phyloP scores from a whole-genome alignment of 768 basidiomycete genomes.

The Lanmaoa pseudosensibilis region DNA sequence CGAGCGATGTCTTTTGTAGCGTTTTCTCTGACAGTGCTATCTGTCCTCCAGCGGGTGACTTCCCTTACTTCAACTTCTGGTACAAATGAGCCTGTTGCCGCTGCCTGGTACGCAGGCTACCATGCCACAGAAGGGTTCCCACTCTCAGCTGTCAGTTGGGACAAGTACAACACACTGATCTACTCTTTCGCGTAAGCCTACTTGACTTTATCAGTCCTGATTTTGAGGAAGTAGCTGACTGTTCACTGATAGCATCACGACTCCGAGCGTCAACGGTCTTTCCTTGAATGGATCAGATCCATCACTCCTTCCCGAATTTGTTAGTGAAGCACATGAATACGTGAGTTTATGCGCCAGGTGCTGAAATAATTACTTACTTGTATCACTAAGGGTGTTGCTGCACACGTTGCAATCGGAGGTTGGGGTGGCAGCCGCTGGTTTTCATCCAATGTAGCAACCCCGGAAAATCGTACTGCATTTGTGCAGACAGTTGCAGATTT shows the following conservation, averaged over 20 bases:
- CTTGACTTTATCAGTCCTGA: too few species aligned
- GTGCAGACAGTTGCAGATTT: conserved; percentile 56
- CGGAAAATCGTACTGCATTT: conserved; percentile 60
- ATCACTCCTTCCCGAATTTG: conserved; percentile 55
- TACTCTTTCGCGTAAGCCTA: conserved; percentile 63
- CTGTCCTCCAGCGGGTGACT: neutral
- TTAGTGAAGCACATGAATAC: conserved; percentile 41
- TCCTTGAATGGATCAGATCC: conserved; percentile 45
- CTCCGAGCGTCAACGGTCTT: conserved; percentile 32
- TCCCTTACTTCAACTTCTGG: neutral
- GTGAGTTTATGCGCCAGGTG: conserved; percentile 20
- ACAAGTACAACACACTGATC: conserved; percentile 67
- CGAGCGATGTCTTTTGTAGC: neutral
- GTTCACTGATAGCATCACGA: conserved; percentile 30
- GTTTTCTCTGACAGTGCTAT: conserved; percentile 1
- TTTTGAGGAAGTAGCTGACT: neutral
- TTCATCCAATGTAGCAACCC: conserved; percentile 57
- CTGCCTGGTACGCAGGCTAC: conserved; percentile 70
- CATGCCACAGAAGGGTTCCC: conserved; percentile 53
- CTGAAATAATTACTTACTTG: neutral
- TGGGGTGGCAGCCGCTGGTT: conserved; percentile 67
- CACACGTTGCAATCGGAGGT: conserved; percentile 65
- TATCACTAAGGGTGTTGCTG: conserved; percentile 48
- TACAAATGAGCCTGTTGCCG: conserved; percentile 36
- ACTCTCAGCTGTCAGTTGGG: conserved; percentile 57